phyloP scores from a whole-genome alignment of 2,329 filamentous ascomycete genomes.

The Keithomyces neogunnii region DNA sequence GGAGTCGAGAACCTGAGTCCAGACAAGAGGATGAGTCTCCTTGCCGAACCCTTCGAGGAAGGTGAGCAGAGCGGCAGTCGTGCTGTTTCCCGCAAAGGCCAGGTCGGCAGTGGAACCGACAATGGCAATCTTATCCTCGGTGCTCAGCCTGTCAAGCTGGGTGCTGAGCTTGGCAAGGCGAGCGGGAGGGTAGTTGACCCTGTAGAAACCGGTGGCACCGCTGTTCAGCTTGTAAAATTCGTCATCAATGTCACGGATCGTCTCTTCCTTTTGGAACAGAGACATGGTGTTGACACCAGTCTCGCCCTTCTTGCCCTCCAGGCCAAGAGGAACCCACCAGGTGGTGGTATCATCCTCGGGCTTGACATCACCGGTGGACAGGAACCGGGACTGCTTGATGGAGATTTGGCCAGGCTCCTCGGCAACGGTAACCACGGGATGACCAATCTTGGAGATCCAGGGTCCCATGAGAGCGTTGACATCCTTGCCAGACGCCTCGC shows the following conservation, averaged over 20 bases:
- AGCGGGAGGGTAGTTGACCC: constrained; percentile 84
- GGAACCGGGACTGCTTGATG: constrained; percentile 79
- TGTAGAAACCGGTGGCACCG: constrained; percentile 79
- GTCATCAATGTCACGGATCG: constrained; percentile 63
- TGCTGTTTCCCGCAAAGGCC: constrained; percentile 77
- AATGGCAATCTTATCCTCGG: constrained; percentile 87
- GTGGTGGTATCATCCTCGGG: constrained; percentile 82
- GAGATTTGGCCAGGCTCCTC: constrained; percentile 78
- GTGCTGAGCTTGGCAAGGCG: constrained; percentile 73
- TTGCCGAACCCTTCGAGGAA: constrained; percentile 77
- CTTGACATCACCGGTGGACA: constrained; percentile 85
- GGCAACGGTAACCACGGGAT: constrained; percentile 78
- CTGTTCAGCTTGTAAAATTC: constrained; percentile 93
- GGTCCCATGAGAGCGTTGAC: constrained; percentile 82
- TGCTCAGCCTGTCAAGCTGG: constrained; percentile 65
- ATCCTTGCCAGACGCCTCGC: constrained; percentile 79
- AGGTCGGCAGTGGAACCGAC: constrained; percentile 85
- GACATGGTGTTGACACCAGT: constrained; percentile 56
- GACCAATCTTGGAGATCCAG: constrained; percentile 94
- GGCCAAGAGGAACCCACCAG: constrained; percentile 91
- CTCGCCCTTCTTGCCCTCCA: constrained; percentile 66
- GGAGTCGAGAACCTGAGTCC: constrained; percentile 75
- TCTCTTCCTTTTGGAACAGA: constrained; percentile 68
- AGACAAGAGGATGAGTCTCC: constrained; percentile 81
- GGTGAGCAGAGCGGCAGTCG: constrained; percentile 70